phyloP scores from a whole-genome alignment of 768 basidiomycete genomes.

The Suillus plorans region DNA sequence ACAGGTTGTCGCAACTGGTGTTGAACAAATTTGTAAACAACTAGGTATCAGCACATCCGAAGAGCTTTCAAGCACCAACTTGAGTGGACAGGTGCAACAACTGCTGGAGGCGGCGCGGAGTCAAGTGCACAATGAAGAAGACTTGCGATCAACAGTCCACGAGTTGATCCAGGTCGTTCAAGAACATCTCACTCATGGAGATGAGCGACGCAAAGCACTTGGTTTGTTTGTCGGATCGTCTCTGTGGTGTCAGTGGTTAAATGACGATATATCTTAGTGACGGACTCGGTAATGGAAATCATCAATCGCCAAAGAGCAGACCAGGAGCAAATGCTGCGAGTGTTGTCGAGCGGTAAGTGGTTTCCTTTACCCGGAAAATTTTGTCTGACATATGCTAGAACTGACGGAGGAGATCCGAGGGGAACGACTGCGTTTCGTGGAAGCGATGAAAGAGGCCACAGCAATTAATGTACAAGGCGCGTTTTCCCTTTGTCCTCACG shows the following conservation, averaged over 20 bases:
- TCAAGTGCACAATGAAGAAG: slow-evolving; percentile 29
- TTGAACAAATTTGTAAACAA: slow-evolving; percentile 59
- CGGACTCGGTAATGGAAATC: slow-evolving; percentile 56
- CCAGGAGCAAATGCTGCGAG: slow-evolving; percentile 67
- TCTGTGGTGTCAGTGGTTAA: not conserved
- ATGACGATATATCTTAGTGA: slow-evolving; percentile 37
- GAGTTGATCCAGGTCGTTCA: slow-evolving; percentile 40
- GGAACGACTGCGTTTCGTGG: slow-evolving; percentile 82
- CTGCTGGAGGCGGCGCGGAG: slow-evolving; percentile 34
- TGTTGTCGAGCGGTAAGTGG: slow-evolving; percentile 59
- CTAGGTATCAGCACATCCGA: slow-evolving; percentile 41
- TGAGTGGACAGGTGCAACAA: slow-evolving; percentile 28
- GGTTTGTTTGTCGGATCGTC: slow-evolving; percentile 26
- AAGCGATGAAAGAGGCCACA: slow-evolving; percentile 94
- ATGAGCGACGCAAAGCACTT: slow-evolving; percentile 41
- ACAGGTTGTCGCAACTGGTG: slow-evolving; percentile 54
- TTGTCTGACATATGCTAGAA: slow-evolving; percentile 41
- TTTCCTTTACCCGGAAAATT: slow-evolving; percentile 1
- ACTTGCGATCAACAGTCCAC: slow-evolving; percentile 34
- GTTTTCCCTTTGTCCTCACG: slow-evolving; percentile 7
- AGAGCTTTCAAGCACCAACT: slow-evolving; percentile 12
- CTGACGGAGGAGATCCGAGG: slow-evolving; percentile 83
- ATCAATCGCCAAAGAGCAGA: slow-evolving; percentile 71
- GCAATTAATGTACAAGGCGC: slow-evolving; percentile 81
- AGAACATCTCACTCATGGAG: slow-evolving; percentile 38